A percentile compares a stretch with the other conserved stretches of the same genome.
Conservation (phyloP, 352 stramenopile species). For the Phytopythium oedochilum region DNA sequence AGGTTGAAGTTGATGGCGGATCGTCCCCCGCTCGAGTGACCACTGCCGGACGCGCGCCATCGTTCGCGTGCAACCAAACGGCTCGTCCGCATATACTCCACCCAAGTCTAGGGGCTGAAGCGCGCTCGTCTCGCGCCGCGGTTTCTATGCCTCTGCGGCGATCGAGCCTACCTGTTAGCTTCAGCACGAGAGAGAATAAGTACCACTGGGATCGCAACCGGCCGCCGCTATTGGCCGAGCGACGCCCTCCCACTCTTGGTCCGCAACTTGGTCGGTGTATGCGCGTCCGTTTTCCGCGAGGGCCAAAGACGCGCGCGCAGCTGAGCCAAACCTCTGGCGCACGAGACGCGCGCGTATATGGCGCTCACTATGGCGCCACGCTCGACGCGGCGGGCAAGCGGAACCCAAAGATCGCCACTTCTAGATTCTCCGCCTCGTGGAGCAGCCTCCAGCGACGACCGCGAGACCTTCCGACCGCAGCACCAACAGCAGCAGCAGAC, state of each 20-base stretch:
- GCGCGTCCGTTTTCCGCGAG: background rate
- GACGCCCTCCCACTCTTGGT: background rate
- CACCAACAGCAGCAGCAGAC: background rate
- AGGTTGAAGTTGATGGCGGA: background rate
- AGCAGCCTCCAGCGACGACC: background rate
- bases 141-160: background rate
- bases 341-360: too few relatives aligned
- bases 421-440: background rate
- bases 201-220: too few relatives aligned
- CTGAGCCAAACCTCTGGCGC: too few relatives aligned
- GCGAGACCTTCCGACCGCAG: too few relatives aligned
- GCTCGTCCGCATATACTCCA: background rate
- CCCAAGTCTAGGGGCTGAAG: too few relatives aligned
- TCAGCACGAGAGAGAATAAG: too few relatives aligned
- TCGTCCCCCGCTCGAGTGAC: conserved; percentile 2
- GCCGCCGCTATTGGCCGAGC: too few relatives aligned
- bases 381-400: too few relatives aligned
- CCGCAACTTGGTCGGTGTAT: background rate
- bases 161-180: too few relatives aligned
- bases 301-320: conserved; percentile 2
- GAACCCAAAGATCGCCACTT: too few relatives aligned
- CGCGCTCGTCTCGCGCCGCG: background rate
- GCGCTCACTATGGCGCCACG: too few relatives aligned
- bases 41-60: background rate
- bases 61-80: background rate